Base-by-base conservation (phyloP, 768 basidiomycete species). In the Candolleomyces aberdarensis region DNA sequence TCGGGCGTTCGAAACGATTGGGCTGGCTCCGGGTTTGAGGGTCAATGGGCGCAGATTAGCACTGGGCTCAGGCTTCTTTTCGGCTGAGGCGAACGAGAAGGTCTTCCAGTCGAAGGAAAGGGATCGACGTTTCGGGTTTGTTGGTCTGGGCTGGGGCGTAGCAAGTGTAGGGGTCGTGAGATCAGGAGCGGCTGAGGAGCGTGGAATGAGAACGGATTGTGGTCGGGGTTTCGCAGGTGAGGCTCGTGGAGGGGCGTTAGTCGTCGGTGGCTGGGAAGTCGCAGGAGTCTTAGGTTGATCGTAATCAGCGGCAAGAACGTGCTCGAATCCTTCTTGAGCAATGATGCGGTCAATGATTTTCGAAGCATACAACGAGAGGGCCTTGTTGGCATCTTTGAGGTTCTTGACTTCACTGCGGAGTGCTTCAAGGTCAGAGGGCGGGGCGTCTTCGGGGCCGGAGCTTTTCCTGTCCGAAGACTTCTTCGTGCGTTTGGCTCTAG, bases 321-420 rank as follows among this genome's bases (percentile, higher is more conserved):
- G 94, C 73, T 98, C 96, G 75, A 96, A 98, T 22, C 95, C 95
- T 74, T 97, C 96, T 73, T 96, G 91, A 1, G 91, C 84, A 67
- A 98, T 96, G 70, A 98, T 97, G 49, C 96, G 86, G 77, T 98
- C 96, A 68, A 98, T 92, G 65, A 98, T 98, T 81, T 98, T 98
- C 50, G 93, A 94, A 4, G 96, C 94, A 69, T 98, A 98, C 44
- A 98, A 76, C 17, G 94, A 94, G 13, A 98, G 78, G 1, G 96
- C 96, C 72, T 96, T 96, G 79, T 97, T 98, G 48, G 94, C 94
- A 71, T 97, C 96, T 71, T 90, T 92, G 73, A 98, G 84, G 32
- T 87, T 88, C 73, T 96, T 96, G 71, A 97, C 88, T 73, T 98
- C 96, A 11, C 77, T 83, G 40, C 89, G 83, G 57, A 98, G 75